Evolutionary conservation across 1,139 yeast genomes (phyloP).

Genomic region (Entelexis sorbosivorans): DNA sequence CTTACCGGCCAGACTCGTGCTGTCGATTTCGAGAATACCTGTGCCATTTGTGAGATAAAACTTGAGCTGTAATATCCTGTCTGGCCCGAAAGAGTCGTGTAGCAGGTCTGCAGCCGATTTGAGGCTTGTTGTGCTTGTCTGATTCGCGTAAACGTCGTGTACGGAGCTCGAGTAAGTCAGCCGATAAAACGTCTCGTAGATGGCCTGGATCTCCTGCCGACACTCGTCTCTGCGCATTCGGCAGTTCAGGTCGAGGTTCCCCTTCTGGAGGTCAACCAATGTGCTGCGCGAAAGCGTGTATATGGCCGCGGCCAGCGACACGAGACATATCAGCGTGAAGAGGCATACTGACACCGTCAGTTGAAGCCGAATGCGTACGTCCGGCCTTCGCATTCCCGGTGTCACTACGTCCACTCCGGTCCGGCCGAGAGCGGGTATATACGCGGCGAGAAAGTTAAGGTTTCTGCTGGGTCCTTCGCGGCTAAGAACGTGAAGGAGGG

Average conservation of each 20-base stretch:
- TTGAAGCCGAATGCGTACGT: conserved; percentile 23
- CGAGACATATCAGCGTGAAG: conserved; percentile 22
- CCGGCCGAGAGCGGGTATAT: background rate
- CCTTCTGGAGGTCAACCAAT: conserved; percentile 52
- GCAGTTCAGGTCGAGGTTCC: conserved; percentile 64
- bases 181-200: conserved; percentile 47
- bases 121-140: background rate
- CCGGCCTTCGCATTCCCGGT: conserved; percentile 20
- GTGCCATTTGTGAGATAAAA: conserved; percentile 20
- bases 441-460: background rate
- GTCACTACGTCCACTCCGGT: background rate
- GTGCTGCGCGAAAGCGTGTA: conserved; percentile 37
- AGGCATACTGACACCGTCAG: conserved; percentile 21
- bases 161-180: conserved; percentile 27
- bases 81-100: conserved; percentile 22
- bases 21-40: conserved; percentile 16
- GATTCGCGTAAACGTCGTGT: conserved; percentile 23
- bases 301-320: conserved; percentile 22
- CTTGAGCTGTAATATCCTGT: conserved; percentile 16
- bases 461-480: background rate
- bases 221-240: conserved; percentile 73
- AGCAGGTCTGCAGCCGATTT: conserved; percentile 11
- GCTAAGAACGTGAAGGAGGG: background rate
- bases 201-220: conserved; percentile 50
- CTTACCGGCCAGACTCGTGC: conserved; percentile 1